Evolutionary conservation across 164 flowering plant species (phyloP).

Genomic region (Macadamia integrifolia): DNA sequence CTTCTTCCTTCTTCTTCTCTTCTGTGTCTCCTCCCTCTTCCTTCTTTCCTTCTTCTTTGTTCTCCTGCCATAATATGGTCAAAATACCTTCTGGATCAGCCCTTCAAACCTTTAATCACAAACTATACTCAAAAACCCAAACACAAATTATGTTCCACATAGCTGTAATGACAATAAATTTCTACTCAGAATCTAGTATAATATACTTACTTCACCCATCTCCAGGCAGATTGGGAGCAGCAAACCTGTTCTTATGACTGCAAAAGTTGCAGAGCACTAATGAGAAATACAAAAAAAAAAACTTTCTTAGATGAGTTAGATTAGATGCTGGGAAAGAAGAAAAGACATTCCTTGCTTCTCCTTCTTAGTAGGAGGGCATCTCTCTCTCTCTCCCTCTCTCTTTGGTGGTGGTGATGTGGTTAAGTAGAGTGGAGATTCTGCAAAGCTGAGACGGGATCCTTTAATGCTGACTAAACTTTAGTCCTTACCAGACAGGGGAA

Average conservation of each 20-base stretch:
- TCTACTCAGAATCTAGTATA: neutral
- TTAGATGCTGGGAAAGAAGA: too few species aligned
- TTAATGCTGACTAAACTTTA: slow-evolving; percentile 2
- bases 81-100: too few species aligned
- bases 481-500: too few species aligned
- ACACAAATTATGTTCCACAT: neutral
- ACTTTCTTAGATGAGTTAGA: too few species aligned
- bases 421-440: slow-evolving; percentile 13
- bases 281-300: neutral
- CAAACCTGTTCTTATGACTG: neutral
- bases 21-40: slow-evolving; percentile 16
- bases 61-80: slow-evolving; percentile 8
- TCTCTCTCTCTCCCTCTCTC: slow-evolving; percentile 14
- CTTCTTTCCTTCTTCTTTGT: slow-evolving; percentile 13
- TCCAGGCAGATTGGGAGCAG: neutral
- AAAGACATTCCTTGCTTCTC: too few species aligned
- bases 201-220: slow-evolving; percentile 33
- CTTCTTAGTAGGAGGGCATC: neutral
- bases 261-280: neutral
- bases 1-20: slow-evolving; percentile 25
- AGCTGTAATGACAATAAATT: neutral
- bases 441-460: slow-evolving; percentile 22
- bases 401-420: neutral
- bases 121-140: neutral
- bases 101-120: neutral